phyloP scores from a whole-genome alignment of 495 filamentous ascomycete genomes.

The Viridothelium virens region DNA sequence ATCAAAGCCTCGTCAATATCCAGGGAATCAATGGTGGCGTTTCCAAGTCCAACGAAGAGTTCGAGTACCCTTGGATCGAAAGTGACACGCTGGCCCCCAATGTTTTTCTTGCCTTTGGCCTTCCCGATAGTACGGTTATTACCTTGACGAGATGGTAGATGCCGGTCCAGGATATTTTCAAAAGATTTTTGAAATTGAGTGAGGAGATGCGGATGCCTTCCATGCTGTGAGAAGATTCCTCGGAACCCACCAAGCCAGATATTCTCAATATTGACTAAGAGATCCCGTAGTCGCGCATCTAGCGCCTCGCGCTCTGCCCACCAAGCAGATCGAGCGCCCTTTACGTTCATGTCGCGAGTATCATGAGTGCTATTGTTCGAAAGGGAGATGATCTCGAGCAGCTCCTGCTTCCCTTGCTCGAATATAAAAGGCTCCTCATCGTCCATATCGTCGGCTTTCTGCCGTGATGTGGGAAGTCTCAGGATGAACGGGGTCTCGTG shows the following conservation, averaged over 20 bases:
- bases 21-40: constrained; percentile 52
- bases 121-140: constrained; percentile 39
- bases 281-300: constrained; percentile 65
- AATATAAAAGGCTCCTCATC: constrained; percentile 74
- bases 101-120: constrained; percentile 32
- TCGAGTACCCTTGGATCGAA: constrained; percentile 75
- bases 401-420: constrained; percentile 62
- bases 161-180: constrained; percentile 70
- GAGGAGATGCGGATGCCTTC: constrained; percentile 52
- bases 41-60: constrained; percentile 77
- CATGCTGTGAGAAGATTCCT: constrained; percentile 74
- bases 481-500: constrained; percentile 73
- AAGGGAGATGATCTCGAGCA: constrained; percentile 69
- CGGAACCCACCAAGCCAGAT: constrained; percentile 93
- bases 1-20: constrained; percentile 80
- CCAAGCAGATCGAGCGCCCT: constrained; percentile 67
- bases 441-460: constrained; percentile 70
- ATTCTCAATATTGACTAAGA: constrained; percentile 78
- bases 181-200: constrained; percentile 68
- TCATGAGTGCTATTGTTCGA: constrained; percentile 78
- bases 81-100: constrained; percentile 36
- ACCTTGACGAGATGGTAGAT: constrained; percentile 80
- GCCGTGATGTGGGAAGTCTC: constrained; percentile 71
- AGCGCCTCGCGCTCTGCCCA: constrained; percentile 77
- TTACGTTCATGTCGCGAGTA: constrained; percentile 51